Percentiles rank a stretch among this genome's conserved stretches.
These are phyloP conservation scores for Cryomyces minteri DNA, from an alignment of 495 filamentous ascomycete genomes.

Conservation along the genomic window DNA sequence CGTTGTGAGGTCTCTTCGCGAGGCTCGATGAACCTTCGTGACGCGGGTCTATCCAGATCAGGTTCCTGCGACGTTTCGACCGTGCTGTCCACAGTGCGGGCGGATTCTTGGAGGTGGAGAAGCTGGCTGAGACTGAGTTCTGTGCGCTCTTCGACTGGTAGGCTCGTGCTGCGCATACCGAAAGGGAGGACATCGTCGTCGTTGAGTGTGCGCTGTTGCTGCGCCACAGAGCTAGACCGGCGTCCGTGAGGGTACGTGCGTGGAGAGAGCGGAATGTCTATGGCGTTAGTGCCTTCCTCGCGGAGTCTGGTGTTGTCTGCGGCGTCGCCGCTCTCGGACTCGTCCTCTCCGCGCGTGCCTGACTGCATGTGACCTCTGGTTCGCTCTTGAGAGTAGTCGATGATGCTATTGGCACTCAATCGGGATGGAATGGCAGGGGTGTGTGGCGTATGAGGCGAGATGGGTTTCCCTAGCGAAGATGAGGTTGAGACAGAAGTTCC, in stretches of 20 bases:
- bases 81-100: conserved; percentile 1
- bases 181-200: conserved; percentile 49
- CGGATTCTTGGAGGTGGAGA: conserved; percentile 7
- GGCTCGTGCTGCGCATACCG: conserved; percentile 50
- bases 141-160: conserved; percentile 45
- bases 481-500: conserved; percentile 68
- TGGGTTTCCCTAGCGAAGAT: conserved; percentile 78
- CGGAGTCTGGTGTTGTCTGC: background rate
- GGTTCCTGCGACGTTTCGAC: background rate
- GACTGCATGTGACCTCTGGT: conserved; percentile 4
- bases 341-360: background rate
- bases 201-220: conserved; percentile 37
- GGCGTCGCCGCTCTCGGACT: background rate
- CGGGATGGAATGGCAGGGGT: conserved; percentile 84
- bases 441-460: conserved; percentile 87
- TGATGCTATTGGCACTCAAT: conserved; percentile 72
- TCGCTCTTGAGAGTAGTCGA: conserved; percentile 36
- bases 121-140: conserved; percentile 17
- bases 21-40: too few relatives aligned
- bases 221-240: conserved; percentile 63
- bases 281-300: conserved; percentile 38
- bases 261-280: conserved; percentile 71
- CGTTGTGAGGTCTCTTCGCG: too few relatives aligned
- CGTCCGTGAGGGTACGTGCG: conserved; percentile 40
- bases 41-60: too few relatives aligned